Evolutionary conservation across 805 yeast species (phyloP).

Genomic region (Danielozyma ontarioensis): DNA sequence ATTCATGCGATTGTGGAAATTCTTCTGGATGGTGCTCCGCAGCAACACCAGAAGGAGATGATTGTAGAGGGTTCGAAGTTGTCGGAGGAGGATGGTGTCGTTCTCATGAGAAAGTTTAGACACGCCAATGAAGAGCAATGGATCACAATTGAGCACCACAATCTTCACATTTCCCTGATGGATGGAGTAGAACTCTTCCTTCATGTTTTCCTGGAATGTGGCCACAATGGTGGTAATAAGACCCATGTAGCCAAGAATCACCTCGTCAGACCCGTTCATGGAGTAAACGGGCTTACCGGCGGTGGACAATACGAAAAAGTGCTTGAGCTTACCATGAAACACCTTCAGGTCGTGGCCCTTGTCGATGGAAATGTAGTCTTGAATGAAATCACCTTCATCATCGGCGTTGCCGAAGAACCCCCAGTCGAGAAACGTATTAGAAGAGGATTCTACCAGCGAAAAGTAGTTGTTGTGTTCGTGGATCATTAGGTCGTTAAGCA

Average conservation of each 20-base stretch:
- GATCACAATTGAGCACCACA: slow-evolving; percentile 57
- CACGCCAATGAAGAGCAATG: slow-evolving; percentile 70
- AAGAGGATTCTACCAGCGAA: neutral
- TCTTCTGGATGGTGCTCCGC: slow-evolving; percentile 66
- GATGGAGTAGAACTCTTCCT: slow-evolving; percentile 45
- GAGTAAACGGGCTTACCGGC: slow-evolving; percentile 91
- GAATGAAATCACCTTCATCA: neutral
- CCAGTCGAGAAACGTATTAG: neutral
- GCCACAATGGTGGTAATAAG: slow-evolving; percentile 74
- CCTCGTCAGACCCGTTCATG: slow-evolving; percentile 64
- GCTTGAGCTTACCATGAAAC: slow-evolving; percentile 46
- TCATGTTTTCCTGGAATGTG: slow-evolving; percentile 48
- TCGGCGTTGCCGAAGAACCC: neutral
- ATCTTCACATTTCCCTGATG: slow-evolving; percentile 47
- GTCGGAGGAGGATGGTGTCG: slow-evolving; percentile 30
- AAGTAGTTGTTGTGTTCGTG: too few relatives aligned
- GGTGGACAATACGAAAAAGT: slow-evolving; percentile 70
- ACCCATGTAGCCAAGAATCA: slow-evolving; percentile 69
- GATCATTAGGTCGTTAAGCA: too few relatives aligned
- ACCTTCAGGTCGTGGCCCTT: slow-evolving; percentile 7
- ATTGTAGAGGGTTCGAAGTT: slow-evolving; percentile 67
- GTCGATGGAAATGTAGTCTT: slow-evolving; percentile 9
- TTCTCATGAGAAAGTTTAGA: slow-evolving; percentile 47
- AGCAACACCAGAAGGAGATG: slow-evolving; percentile 79
- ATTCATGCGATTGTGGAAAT: slow-evolving; percentile 67